Conservation (phyloP, 352 stramenopile genomes). For the Globisporangium cederbergense region DNA sequence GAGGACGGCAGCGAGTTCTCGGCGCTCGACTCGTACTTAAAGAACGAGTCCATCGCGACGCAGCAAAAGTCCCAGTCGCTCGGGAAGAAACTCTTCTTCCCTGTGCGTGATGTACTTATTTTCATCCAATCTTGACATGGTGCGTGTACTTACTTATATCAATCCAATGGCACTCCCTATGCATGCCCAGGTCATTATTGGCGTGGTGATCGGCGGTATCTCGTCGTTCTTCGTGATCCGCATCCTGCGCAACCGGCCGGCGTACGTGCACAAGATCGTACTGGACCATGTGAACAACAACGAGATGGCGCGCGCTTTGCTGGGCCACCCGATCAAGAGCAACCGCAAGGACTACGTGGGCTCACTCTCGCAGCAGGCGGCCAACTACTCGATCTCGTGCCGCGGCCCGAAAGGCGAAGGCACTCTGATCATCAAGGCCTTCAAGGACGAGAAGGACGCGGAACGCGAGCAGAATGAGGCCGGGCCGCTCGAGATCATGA, state of each 20-base stretch:
- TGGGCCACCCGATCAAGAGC: slow-evolving; percentile 72
- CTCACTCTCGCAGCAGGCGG: slow-evolving; percentile 45
- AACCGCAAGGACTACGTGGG: slow-evolving; percentile 67
- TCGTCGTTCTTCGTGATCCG: slow-evolving; percentile 71
- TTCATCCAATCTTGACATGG: too few relatives aligned
- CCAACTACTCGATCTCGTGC: slow-evolving; percentile 74
- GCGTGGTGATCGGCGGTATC: slow-evolving; percentile 62
- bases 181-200: slow-evolving; percentile 31
- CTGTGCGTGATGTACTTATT: slow-evolving; percentile 18
- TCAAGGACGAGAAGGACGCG: slow-evolving; percentile 40
- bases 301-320: slow-evolving; percentile 45
- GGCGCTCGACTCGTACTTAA: slow-evolving; percentile 53
- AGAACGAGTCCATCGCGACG: slow-evolving; percentile 43
- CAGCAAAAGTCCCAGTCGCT: slow-evolving; percentile 63
- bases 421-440: slow-evolving; percentile 72
- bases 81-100: slow-evolving; percentile 68
- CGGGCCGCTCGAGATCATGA: slow-evolving; percentile 29
- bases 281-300: slow-evolving; percentile 76
- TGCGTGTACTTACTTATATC: not conserved
- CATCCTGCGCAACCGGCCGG: slow-evolving; percentile 70
- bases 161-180: not conserved
- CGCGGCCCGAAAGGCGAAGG: slow-evolving; percentile 60
- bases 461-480: slow-evolving; percentile 12
- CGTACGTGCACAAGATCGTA: slow-evolving; percentile 80
- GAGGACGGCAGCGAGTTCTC: slow-evolving; percentile 56